phyloP scores from a whole-genome alignment of 768 basidiomycete species.

The Kondoa malvinella region DNA sequence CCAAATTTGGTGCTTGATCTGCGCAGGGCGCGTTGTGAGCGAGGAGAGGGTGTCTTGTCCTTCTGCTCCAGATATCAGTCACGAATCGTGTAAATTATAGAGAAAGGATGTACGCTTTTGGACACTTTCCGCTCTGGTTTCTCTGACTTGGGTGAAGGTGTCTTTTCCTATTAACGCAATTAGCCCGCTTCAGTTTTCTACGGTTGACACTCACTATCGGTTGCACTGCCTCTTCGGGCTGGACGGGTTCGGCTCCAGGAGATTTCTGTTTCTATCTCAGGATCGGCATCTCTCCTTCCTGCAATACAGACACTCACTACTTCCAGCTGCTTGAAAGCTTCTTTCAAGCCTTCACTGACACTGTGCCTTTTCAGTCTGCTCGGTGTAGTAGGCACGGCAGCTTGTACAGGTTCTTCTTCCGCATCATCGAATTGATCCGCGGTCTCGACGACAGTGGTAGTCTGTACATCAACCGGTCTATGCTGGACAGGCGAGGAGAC shows the following conservation, averaged over 20 bases:
- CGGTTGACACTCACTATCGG: too few relatives aligned
- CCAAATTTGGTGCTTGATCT: not conserved
- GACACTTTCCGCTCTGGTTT: too few relatives aligned
- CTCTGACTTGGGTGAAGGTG: too few relatives aligned
- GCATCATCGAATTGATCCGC: not conserved
- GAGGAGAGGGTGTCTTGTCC: not conserved
- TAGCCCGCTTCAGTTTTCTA: too few relatives aligned
- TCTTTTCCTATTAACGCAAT: too few relatives aligned
- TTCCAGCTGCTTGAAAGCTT: not conserved
- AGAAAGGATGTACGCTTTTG: too few relatives aligned
- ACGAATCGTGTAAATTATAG: too few relatives aligned
- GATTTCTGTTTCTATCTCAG: too few relatives aligned
- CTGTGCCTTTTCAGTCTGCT: not conserved
- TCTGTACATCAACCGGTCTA: not conserved
- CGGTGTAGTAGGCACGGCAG: not conserved
- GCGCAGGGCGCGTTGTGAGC: not conserved
- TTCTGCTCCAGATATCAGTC: not conserved
- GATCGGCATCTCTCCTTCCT: too few relatives aligned
- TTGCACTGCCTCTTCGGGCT: too few relatives aligned
- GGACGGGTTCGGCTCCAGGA: too few relatives aligned
- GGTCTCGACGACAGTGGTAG: not conserved
- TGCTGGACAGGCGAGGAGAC: not conserved
- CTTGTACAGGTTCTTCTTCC: not conserved
- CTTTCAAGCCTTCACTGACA: not conserved
- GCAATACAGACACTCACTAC: too few relatives aligned